phyloP scores from a whole-genome alignment of 2,329 filamentous ascomycete genomes.

The Aureobasidium subglaciale region DNA sequence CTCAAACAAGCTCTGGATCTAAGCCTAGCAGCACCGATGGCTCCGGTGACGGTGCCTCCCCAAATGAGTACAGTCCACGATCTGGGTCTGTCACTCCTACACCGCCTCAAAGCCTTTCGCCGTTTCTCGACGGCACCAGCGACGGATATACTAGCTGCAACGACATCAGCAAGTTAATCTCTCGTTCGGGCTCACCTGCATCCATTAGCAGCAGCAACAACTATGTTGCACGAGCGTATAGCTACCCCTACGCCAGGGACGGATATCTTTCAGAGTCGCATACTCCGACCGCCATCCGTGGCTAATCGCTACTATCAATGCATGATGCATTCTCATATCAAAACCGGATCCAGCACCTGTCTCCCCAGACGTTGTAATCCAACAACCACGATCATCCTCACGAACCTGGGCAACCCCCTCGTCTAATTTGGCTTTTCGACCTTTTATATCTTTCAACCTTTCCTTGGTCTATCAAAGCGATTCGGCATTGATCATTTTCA shows the following conservation, averaged over 20 bases:
- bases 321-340: neutral
- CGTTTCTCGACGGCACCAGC: slow-evolving; percentile 24
- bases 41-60: slow-evolving; percentile 12
- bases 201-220: slow-evolving; percentile 22
- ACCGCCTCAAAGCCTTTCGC: slow-evolving; percentile 16
- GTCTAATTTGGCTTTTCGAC: neutral
- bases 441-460: neutral
- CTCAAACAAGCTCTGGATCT: slow-evolving; percentile 10
- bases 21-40: slow-evolving; percentile 13
- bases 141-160: slow-evolving; percentile 21
- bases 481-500: slow-evolving; percentile 13
- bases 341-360: neutral
- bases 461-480: slow-evolving; percentile 12
- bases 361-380: neutral
- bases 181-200: slow-evolving; percentile 28
- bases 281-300: slow-evolving; percentile 30
- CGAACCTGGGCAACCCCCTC: neutral
- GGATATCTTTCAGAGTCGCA: slow-evolving; percentile 29
- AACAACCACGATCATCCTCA: neutral
- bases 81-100: slow-evolving; percentile 18
- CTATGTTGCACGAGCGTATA: slow-evolving; percentile 26
- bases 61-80: slow-evolving; percentile 8
- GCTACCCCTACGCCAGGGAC: slow-evolving; percentile 28
- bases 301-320: slow-evolving; percentile 17
- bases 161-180: slow-evolving; percentile 19